phyloP scores from a whole-genome alignment of 257 asterid genomes.

The Nicotiana obtusifolia region DNA sequence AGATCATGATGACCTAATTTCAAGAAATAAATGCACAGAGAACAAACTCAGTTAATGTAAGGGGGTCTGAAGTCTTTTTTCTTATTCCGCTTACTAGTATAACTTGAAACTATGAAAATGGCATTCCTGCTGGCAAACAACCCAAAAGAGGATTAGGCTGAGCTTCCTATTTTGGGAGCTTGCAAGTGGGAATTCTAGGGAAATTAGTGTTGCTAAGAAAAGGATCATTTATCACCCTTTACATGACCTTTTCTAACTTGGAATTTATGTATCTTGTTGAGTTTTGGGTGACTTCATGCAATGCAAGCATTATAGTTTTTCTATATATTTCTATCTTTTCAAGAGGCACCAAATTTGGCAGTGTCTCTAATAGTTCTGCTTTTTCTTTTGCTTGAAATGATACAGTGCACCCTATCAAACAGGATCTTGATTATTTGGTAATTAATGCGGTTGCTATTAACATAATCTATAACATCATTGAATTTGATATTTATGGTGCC shows the following conservation, averaged over 20 bases:
- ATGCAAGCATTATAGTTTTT: not conserved
- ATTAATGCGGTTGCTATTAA: not conserved
- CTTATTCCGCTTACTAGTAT: not conserved
- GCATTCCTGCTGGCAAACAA: not conserved
- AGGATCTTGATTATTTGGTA: not conserved
- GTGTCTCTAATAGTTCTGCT: not conserved
- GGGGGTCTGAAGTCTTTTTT: not conserved
- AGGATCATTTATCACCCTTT: not conserved
- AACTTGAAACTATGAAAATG: not conserved
- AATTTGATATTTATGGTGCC: not conserved
- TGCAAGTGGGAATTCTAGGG: not conserved
- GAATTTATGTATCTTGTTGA: not conserved
- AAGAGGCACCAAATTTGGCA: not conserved
- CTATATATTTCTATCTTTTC: not conserved
- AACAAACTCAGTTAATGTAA: not conserved
- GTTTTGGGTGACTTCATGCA: not conserved
- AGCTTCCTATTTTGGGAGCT: not conserved
- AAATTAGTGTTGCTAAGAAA: not conserved
- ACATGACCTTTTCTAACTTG: not conserved
- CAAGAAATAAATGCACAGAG: not conserved
- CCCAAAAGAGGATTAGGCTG: not conserved
- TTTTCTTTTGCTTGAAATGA: not conserved
- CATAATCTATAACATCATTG: not conserved
- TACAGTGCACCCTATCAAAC: not conserved
- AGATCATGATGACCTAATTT: not conserved